These are phyloP conservation scores for Ceratocystis harringtonii DNA, from an alignment of 2,329 filamentous ascomycete genomes.

Conservation along the genomic window DNA sequence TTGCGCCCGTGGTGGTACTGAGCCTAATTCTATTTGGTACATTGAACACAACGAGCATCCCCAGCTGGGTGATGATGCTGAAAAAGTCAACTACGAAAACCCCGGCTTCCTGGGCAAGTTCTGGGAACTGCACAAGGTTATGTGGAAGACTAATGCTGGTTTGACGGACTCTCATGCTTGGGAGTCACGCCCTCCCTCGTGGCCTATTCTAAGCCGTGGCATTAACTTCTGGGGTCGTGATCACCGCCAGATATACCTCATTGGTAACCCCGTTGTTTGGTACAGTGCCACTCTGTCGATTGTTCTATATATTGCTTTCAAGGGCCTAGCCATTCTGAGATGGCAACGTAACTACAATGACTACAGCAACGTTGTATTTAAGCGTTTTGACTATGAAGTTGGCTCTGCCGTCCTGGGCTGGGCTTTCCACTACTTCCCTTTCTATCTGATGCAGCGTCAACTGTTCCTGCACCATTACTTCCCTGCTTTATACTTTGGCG, in stretches of 20 bases:
- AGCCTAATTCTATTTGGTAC: slow-evolving; percentile 97
- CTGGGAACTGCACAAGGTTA: slow-evolving; percentile 90
- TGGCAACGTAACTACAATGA: slow-evolving; percentile 92
- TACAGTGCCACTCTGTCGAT: slow-evolving; percentile 74
- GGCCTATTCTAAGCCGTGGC: slow-evolving; percentile 80
- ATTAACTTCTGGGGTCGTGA: slow-evolving; percentile 99
- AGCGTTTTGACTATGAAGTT: slow-evolving; percentile 95
- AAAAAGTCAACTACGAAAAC: slow-evolving; percentile 90
- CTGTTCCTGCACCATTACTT: slow-evolving; percentile 98
- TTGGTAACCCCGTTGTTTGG: slow-evolving; percentile 92
- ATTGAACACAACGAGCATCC: slow-evolving; percentile 83
- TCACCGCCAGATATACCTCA: slow-evolving; percentile 87
- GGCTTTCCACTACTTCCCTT: slow-evolving; percentile 98
- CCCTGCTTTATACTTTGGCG: slow-evolving; percentile 86
- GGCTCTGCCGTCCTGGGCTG: slow-evolving; percentile 81
- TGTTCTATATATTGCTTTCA: slow-evolving; percentile 64
- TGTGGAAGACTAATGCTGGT: slow-evolving; percentile 97
- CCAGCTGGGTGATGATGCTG: slow-evolving; percentile 54
- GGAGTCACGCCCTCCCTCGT: slow-evolving; percentile 88
- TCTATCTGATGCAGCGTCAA: slow-evolving; percentile 95
- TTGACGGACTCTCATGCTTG: slow-evolving; percentile 93
- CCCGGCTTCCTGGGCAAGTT: slow-evolving; percentile 97
- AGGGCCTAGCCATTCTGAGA: slow-evolving; percentile 70
- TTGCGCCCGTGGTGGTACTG: slow-evolving; percentile 75
- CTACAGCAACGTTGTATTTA: slow-evolving; percentile 69